Evolutionary conservation across 768 basidiomycete species (phyloP).

Genomic region (Tubosaeta brunneosetosa): DNA sequence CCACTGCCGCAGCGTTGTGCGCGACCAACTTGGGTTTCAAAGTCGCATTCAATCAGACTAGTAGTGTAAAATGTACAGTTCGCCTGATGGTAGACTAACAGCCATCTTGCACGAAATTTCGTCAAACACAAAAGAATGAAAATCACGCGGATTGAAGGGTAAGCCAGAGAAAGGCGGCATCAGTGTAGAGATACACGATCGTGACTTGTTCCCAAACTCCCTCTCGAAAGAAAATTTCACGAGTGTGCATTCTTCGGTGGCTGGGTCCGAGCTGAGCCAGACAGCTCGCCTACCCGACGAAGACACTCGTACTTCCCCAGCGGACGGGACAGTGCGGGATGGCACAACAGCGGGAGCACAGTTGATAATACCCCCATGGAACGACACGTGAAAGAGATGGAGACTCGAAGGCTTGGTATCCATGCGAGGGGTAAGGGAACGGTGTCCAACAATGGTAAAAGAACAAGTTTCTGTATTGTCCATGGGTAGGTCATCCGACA

Average conservation of each 20-base stretch:
- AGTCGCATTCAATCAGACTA: neutral
- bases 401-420: neutral
- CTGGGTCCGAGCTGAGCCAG: constrained; percentile 11
- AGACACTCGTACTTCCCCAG: constrained; percentile 14
- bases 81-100: constrained; percentile 39
- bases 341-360: constrained; percentile 2
- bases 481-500: constrained; percentile 13
- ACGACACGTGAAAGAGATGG: constrained; percentile 9
- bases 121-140: neutral
- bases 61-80: neutral
- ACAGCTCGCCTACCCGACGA: constrained; percentile 16
- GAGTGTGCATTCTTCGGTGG: constrained; percentile 24
- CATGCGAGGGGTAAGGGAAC: neutral
- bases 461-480: neutral
- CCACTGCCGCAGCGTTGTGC: no score
- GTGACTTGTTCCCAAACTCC: neutral
- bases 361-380: constrained; percentile 7
- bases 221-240: constrained; percentile 44
- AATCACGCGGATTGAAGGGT: neutral
- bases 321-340: constrained; percentile 8
- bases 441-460: constrained; percentile 15
- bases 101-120: constrained; percentile 41
- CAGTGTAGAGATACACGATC: neutral
- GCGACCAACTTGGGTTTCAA: neutral
- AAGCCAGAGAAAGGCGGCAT: constrained; percentile 38